Base-by-base conservation (phyloP, 257 asterid genomes). In the Fraxinus cuspidata region DNA sequence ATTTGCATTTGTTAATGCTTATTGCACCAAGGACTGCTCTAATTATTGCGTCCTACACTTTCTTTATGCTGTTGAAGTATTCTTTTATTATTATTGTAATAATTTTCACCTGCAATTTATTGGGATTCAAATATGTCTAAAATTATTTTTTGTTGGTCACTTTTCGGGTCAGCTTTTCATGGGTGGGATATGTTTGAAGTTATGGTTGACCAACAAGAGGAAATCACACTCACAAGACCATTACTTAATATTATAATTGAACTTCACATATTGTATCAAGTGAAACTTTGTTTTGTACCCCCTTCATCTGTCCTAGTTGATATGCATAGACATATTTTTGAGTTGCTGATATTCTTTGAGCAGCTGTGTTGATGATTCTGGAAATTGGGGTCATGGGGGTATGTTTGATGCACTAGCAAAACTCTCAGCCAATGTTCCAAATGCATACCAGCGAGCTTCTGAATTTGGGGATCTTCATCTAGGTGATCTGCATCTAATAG, bases 361-460 rank as follows among this genome's bases (percentile, higher is more conserved):
- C 92, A 95, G 99, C 83, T 95, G 99, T 74, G 91, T 95, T 81
- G 99, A 95, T 87, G 78, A 86, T 87, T 95, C 99, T 75, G 99
- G 99, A 82, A 92, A 79, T 67, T 95, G 99, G 99, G 99, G 99
- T 32, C 97, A 71, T 68, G 99, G 99, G 66, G 97, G 99, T 64
- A 75, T 95, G 85, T 95, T 92, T 87, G 92, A 92, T 86, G 99
- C 96, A 23, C 85, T 92, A 78, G 84, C 88, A 38, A 88, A 87
- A 83, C 86, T 91, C 70, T 91, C 99, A 64, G 70, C 87, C 38
- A 78, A 86, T 68, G 74, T 92, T 78, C 94, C 99, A 2, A 49
- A 44, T 79, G 93, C 93, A 70, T 95, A 95, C 72, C 88, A 89
- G 80, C 89, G 82, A 79, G 99, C 98, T 77, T 87, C 93, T 49